A percentile compares a stretch with the other conserved stretches of the same genome.
phyloP scores from a whole-genome alignment of 2,329 filamentous ascomycete genomes.

The Trichoderma sp. region DNA sequence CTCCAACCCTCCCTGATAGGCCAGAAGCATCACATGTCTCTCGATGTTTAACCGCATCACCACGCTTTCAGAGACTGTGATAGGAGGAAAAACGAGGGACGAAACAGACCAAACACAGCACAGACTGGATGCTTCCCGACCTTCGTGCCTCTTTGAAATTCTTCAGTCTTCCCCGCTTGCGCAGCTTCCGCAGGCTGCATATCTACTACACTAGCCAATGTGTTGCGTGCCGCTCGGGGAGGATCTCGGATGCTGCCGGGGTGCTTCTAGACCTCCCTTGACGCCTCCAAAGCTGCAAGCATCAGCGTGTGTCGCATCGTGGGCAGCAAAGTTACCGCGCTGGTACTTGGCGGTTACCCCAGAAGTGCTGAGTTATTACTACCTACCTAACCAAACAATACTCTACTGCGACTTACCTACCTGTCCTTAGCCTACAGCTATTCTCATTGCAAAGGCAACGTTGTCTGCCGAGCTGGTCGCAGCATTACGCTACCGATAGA shows the following conservation, averaged over 20 bases:
- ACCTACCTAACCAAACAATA: not conserved
- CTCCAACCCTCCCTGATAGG: conserved; percentile 1
- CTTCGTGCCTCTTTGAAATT: not conserved
- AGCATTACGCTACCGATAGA: not conserved
- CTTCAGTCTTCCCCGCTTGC: conserved; percentile 11
- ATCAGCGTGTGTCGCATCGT: not conserved
- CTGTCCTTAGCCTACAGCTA: not conserved
- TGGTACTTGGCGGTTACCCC: not conserved
- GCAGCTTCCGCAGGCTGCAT: not conserved
- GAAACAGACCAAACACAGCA: not conserved
- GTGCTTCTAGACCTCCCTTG: conserved; percentile 6
- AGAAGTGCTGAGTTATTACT: not conserved
- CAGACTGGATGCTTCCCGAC: not conserved
- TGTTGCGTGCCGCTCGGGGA: conserved; percentile 12
- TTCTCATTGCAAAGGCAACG: not conserved
- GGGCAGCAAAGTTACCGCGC: not conserved
- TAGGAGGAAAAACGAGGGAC: not conserved
- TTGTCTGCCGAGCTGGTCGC: not conserved
- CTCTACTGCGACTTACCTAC: not conserved
- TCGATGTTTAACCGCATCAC: not conserved
- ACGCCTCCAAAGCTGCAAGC: not conserved
- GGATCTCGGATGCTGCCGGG: conserved; percentile 19
- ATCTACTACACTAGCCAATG: not conserved
- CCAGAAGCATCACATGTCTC: not conserved
- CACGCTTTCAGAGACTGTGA: not conserved